A percentile compares a stretch with the other conserved stretches of the same genome.
phyloP scores from a whole-genome alignment of 257 asterid genomes.

The Solanum lycopersicoides region DNA sequence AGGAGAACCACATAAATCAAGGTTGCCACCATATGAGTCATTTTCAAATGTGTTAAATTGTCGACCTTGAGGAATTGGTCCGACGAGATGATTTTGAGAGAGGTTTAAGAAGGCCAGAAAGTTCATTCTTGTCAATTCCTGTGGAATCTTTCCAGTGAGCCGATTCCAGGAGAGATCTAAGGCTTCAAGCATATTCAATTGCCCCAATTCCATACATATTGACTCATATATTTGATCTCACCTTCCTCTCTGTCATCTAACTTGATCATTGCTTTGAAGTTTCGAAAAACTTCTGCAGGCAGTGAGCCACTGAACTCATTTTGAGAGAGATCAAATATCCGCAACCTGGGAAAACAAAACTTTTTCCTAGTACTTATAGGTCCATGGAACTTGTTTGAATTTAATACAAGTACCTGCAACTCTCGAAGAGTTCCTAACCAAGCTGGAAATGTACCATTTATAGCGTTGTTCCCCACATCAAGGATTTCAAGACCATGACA shows the following conservation, averaged over 20 bases:
- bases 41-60: too few relatives aligned
- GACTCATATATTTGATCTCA: neutral
- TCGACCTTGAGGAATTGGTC: rapidly evolving
- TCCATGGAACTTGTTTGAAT: neutral
- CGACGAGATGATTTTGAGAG: too few relatives aligned
- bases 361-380: neutral
- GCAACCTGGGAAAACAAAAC: neutral
- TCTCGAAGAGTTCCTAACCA: neutral
- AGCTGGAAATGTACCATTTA: neutral
- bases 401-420: neutral
- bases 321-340: neutral
- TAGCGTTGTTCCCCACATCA: neutral
- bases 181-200: rapidly evolving
- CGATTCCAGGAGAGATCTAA: too few relatives aligned
- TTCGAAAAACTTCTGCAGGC: neutral
- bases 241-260: neutral
- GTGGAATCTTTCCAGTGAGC: rapidly evolving
- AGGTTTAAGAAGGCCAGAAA: too few relatives aligned
- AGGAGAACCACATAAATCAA: too few relatives aligned
- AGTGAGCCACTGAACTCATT: neutral
- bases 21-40: too few relatives aligned
- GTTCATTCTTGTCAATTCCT: too few relatives aligned
- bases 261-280: neutral
- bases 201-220: too few relatives aligned
- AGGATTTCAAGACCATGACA: neutral